Evolutionary conservation across 306 rosid genomes (phyloP).

Genomic region (cucumber (Cucumis sativus)): Cucumber_9930_V3 NC_026657.2:5795001-5795500

Average conservation of each 20-base stretch:
- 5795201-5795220: background rate
- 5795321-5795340: too few relatives aligned
- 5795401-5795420: too few relatives aligned
- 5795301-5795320: too few relatives aligned
- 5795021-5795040: background rate
- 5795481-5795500: background rate
- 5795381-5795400: too few relatives aligned
- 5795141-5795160: background rate
- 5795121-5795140: background rate
- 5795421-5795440: too few relatives aligned
- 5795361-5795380: too few relatives aligned
- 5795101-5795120: background rate
- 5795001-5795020: conserved; percentile 78
- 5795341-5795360: too few relatives aligned
- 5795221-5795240: background rate
- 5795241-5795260: background rate
- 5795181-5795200: background rate
- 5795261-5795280: too few relatives aligned
- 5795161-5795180: background rate
- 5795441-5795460: background rate
- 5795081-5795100: background rate
- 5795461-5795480: background rate
- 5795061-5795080: background rate
- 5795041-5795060: background rate
- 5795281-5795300: too few relatives aligned